These are phyloP conservation scores for Climacium dendroides DNA, from an alignment of 225 moss, liverwort and hornwort species.

Conservation along the genomic window DNA sequence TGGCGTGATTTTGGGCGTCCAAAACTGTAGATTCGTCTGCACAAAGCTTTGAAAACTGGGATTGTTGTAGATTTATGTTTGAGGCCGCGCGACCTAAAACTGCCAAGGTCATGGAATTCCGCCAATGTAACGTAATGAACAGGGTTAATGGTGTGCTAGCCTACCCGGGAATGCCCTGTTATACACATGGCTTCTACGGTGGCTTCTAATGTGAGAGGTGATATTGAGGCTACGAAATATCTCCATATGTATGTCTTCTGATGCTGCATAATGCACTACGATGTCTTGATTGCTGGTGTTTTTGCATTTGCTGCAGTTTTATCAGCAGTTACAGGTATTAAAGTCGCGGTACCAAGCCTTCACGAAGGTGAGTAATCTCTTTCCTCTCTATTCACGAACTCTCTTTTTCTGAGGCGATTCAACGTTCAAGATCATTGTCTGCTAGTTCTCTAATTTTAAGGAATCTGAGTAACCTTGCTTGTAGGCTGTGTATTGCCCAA, in stretches of 20 bases:
- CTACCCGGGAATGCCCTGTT: not conserved
- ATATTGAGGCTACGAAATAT: not conserved
- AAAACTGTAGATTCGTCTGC: not conserved
- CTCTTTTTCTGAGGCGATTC: not conserved
- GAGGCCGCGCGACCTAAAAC: not conserved
- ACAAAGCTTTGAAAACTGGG: not conserved
- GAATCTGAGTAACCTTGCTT: not conserved
- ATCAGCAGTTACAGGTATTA: constrained; percentile 72
- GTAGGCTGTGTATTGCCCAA: not conserved
- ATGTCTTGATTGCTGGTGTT: not conserved
- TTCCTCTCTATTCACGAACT: not conserved
- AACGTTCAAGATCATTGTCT: not conserved
- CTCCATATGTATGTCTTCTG: not conserved
- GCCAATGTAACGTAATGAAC: not conserved
- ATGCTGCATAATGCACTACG: not conserved
- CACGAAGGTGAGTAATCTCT: constrained; percentile 29
- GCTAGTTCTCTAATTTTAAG: not conserved
- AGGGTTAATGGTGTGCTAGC: not conserved
- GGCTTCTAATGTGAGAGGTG: not conserved
- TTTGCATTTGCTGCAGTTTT: constrained; percentile 39
- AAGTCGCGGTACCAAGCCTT: constrained; percentile 53
- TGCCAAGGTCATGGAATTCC: not conserved
- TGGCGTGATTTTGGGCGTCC: not conserved
- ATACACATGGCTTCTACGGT: not conserved
- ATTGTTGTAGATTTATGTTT: not conserved